Evolutionary conservation across 1,139 yeast genomes (phyloP).

Genomic region (Saccharomycopsis phalli): DNA sequence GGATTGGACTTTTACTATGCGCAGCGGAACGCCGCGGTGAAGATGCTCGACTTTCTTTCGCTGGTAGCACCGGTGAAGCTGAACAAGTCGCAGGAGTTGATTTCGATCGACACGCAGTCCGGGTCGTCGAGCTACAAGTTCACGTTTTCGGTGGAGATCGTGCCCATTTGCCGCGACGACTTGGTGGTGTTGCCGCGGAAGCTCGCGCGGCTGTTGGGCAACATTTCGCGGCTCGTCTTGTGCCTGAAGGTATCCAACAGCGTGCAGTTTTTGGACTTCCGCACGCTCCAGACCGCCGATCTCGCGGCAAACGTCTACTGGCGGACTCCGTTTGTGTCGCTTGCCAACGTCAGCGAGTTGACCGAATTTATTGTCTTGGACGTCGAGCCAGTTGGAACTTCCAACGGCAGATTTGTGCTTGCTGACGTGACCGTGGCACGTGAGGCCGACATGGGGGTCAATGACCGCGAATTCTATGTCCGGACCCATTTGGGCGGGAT

Average conservation of each 20-base stretch:
- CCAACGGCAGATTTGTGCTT: slow-evolving; percentile 70
- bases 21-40: slow-evolving; percentile 83
- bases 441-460: slow-evolving; percentile 74
- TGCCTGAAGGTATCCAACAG: slow-evolving; percentile 79
- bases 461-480: slow-evolving; percentile 71
- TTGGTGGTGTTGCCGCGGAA: slow-evolving; percentile 81
- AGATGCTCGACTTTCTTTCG: slow-evolving; percentile 83
- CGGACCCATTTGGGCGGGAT: slow-evolving; percentile 90
- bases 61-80: slow-evolving; percentile 83
- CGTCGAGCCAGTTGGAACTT: slow-evolving; percentile 85
- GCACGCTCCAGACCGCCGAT: slow-evolving; percentile 74
- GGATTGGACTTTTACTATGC: slow-evolving; percentile 92
- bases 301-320: slow-evolving; percentile 70
- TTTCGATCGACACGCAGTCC: slow-evolving; percentile 86
- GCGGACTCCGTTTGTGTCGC: slow-evolving; percentile 75
- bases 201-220: slow-evolving; percentile 78
- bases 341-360: slow-evolving; percentile 68
- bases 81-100: slow-evolving; percentile 84
- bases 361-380: slow-evolving; percentile 89
- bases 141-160: slow-evolving; percentile 86
- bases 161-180: slow-evolving; percentile 97
- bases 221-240: slow-evolving; percentile 72
- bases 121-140: slow-evolving; percentile 85
- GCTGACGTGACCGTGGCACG: slow-evolving; percentile 90
- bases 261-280: slow-evolving; percentile 79